Conservation (phyloP, 73 alveolate species). For the Uronychia binucleata region DNA sequence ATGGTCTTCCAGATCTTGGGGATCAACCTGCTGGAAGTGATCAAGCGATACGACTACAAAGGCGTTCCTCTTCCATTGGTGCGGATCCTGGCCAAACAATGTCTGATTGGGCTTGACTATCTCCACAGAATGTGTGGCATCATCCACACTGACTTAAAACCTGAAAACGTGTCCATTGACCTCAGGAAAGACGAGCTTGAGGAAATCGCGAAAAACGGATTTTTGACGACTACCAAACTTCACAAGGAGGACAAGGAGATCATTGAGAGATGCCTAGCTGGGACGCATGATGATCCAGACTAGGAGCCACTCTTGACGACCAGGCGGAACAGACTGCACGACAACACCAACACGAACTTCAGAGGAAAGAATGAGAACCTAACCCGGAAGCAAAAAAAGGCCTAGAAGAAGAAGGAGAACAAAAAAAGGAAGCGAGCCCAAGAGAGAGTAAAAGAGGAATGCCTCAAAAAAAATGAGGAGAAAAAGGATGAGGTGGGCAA, state of each 20-base stretch:
- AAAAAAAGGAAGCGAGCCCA: constrained; percentile 61
- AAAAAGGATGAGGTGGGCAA: constrained; percentile 2
- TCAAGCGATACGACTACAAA: constrained; percentile 79
- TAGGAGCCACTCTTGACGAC: not conserved
- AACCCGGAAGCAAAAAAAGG: constrained; percentile 30
- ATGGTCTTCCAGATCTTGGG: constrained; percentile 99
- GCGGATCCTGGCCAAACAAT: constrained; percentile 88
- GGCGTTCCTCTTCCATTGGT: constrained; percentile 81
- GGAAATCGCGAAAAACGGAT: constrained; percentile 74
- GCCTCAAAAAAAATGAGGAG: constrained; percentile 60
- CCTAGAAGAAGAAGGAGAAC: constrained; percentile 48
- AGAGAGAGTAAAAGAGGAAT: constrained; percentile 54
- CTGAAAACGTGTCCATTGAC: constrained; percentile 79
- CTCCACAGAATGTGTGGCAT: constrained; percentile 93
- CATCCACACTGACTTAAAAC: constrained; percentile 95
- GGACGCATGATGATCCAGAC: not conserved
- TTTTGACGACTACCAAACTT: constrained; percentile 54
- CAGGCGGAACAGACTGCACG: not conserved
- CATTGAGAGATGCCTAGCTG: not conserved
- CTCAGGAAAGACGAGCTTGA: constrained; percentile 73
- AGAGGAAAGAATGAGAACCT: not conserved
- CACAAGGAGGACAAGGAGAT: not conserved
- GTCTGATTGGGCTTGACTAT: constrained; percentile 96
- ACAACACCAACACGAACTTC: too few relatives aligned
- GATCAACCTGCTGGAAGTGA: constrained; percentile 93